Evolutionary conservation across 1,284 basidiomycete species (phyloP).

Genomic region (Moesziomyces sp.): DNA sequence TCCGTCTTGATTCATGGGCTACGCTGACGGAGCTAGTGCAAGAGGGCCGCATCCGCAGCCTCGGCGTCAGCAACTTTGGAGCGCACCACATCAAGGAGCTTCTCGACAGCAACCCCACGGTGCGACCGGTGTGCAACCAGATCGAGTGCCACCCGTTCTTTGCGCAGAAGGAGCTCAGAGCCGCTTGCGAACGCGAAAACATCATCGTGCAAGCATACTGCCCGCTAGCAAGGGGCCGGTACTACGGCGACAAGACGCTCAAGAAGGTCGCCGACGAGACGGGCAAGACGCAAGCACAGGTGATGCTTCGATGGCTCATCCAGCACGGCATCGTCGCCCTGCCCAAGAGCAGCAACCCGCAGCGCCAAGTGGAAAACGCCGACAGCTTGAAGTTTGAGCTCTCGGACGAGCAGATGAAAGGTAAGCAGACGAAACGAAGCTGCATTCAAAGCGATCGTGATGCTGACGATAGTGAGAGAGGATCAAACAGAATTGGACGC

Average conservation of each 20-base stretch:
- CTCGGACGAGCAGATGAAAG: constrained; percentile 73
- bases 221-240: constrained; percentile 81
- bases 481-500: constrained; percentile 24
- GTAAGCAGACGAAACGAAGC: constrained; percentile 9
- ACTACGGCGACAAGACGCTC: constrained; percentile 44
- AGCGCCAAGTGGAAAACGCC: constrained; percentile 79
- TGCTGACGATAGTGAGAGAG: background rate
- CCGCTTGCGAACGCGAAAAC: constrained; percentile 76
- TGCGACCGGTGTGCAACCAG: constrained; percentile 57
- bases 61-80: constrained; percentile 74
- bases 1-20: constrained; percentile 68
- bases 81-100: constrained; percentile 48
- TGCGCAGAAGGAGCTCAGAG: constrained; percentile 75
- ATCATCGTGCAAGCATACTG: constrained; percentile 85
- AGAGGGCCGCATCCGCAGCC: constrained; percentile 48
- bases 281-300: constrained; percentile 76
- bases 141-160: constrained; percentile 58
- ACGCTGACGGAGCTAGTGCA: constrained; percentile 52
- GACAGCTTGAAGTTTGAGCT: constrained; percentile 79
- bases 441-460: no score
- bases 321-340: constrained; percentile 69
- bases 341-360: constrained; percentile 71
- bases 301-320: constrained; percentile 82
- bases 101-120: constrained; percentile 45
- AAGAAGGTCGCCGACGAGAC: constrained; percentile 70